A percentile compares a stretch with the other conserved stretches of the same genome.
phyloP scores from a whole-genome alignment of 1,139 yeast genomes.

The Blastobotrys aristatus region DNA sequence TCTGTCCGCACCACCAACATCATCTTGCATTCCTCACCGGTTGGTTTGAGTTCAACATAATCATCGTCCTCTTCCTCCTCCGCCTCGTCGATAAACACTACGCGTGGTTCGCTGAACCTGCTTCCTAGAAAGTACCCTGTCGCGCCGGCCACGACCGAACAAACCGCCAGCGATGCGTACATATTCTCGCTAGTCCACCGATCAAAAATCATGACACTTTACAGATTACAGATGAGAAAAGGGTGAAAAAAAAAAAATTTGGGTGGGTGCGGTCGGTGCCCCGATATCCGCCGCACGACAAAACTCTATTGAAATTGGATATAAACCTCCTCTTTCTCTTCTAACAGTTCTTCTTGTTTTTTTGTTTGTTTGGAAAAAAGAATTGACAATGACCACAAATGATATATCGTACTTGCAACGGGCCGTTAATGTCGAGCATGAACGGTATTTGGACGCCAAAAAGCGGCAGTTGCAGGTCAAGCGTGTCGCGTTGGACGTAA shows the following conservation, averaged over 20 bases:
- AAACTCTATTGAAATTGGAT: too few relatives aligned
- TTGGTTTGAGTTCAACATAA: slow-evolving; percentile 28
- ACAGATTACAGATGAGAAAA: background rate
- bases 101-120: slow-evolving; percentile 2
- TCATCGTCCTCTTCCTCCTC: slow-evolving; percentile 21
- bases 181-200: background rate
- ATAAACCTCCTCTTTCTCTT: too few relatives aligned
- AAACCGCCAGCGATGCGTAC: slow-evolving; percentile 1
- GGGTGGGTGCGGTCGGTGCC: too few relatives aligned
- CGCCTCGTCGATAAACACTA: slow-evolving; percentile 10
- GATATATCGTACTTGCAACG: background rate
- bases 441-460: background rate
- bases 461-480: background rate
- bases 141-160: slow-evolving; percentile 16
- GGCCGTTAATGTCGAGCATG: background rate
- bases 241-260: background rate
- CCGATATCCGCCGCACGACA: too few relatives aligned
- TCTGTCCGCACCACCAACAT: slow-evolving; percentile 85
- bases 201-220: background rate
- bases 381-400: background rate
- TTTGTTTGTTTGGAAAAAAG: background rate
- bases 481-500: background rate
- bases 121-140: slow-evolving; percentile 22
- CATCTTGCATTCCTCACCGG: slow-evolving; percentile 80
- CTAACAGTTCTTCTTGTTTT: too few relatives aligned